Conservation (phyloP, 305 asterid genomes). For the Andrographis paniculata region DNA sequence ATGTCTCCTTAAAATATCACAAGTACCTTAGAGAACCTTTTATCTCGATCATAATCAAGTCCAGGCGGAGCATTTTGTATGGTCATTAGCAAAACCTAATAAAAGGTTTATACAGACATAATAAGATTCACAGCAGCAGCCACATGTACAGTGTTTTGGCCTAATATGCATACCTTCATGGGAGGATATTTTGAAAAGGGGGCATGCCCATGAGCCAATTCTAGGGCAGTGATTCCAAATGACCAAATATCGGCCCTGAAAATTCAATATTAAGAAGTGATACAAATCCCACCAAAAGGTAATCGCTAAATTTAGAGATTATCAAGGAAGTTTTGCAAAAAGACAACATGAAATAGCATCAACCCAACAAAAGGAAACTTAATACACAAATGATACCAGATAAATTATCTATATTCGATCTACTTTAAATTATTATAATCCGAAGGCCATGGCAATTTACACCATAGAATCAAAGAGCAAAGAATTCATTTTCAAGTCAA, state of each 20-base stretch:
- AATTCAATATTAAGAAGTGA: slow-evolving; percentile 13
- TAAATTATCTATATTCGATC: not conserved
- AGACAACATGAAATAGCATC: slow-evolving; percentile 5
- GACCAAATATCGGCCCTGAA: slow-evolving; percentile 99
- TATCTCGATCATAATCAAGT: slow-evolving; percentile 98
- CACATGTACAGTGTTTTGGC: slow-evolving; percentile 8
- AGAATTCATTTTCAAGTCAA: too few species aligned
- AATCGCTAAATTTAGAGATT: not conserved
- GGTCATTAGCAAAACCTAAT: slow-evolving; percentile 92
- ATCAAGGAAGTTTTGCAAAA: slow-evolving; percentile 3
- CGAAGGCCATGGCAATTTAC: too few species aligned
- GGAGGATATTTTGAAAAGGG: slow-evolving; percentile 99
- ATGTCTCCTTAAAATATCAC: slow-evolving; percentile 21
- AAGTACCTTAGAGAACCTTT: slow-evolving; percentile 89
- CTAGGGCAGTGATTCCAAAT: too few species aligned
- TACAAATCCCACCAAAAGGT: not conserved
- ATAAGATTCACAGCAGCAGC: slow-evolving; percentile 14
- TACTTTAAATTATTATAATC: too few species aligned
- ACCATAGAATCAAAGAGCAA: too few species aligned
- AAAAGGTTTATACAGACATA: slow-evolving; percentile 12
- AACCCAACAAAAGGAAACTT: too few species aligned
- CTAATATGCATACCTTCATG: slow-evolving; percentile 65
- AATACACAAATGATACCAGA: too few species aligned
- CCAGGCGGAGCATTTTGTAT: slow-evolving; percentile 99
- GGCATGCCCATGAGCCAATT: too few species aligned